These are phyloP conservation scores for Pleurotus eryngii DNA, from an alignment of 768 basidiomycete species.

Conservation along the genomic window DNA sequence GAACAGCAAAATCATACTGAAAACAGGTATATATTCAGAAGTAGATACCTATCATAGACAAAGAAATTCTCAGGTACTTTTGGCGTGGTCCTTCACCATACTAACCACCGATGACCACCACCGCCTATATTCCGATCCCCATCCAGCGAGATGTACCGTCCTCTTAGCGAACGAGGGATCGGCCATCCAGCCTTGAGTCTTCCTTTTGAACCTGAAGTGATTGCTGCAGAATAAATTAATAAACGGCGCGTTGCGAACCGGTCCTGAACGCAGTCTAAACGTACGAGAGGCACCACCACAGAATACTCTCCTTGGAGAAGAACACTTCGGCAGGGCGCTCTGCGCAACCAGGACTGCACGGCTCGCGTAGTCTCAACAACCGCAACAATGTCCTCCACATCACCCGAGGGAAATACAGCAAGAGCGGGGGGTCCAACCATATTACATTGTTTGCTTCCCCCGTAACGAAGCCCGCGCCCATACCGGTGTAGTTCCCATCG, in stretches of 20 bases:
- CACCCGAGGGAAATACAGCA: slow-evolving; percentile 59
- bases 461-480: slow-evolving; percentile 28
- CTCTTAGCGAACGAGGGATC: slow-evolving; percentile 21
- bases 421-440: slow-evolving; percentile 67
- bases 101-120: slow-evolving; percentile 38
- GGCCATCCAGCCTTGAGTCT: slow-evolving; percentile 23
- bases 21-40: too few species aligned
- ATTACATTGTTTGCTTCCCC: slow-evolving; percentile 48
- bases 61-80: neutral
- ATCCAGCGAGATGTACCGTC: slow-evolving; percentile 53
- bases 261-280: neutral
- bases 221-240: slow-evolving; percentile 15
- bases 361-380: slow-evolving; percentile 26
- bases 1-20: too few species aligned
- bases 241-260: neutral
- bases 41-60: too few species aligned
- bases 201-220: slow-evolving; percentile 30
- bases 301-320: slow-evolving; percentile 46
- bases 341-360: slow-evolving; percentile 49
- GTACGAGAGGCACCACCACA: slow-evolving; percentile 43
- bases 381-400: slow-evolving; percentile 50
- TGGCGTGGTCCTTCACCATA: slow-evolving; percentile 18
- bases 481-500: slow-evolving; percentile 42
- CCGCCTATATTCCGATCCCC: slow-evolving; percentile 35
- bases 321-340: slow-evolving; percentile 40